phyloP scores from a whole-genome alignment of 140 eudicot genomes.

The Cichorium intybus region DNA sequence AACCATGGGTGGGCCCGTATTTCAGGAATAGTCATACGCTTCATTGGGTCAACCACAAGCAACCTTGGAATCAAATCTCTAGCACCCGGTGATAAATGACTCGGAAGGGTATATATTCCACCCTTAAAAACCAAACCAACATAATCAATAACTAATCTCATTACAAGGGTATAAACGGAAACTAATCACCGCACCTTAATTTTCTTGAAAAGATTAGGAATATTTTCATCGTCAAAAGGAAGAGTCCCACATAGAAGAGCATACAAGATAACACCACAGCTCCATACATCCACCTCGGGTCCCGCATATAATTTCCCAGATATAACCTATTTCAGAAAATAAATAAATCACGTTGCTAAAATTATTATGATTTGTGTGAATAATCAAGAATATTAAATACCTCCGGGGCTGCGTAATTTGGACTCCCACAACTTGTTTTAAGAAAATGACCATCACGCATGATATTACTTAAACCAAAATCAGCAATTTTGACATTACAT shows the following conservation, averaged over 20 bases:
- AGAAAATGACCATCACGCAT: constrained; percentile 75
- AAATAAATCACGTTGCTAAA: neutral
- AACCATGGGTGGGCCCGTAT: constrained; percentile 71
- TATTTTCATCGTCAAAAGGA: constrained; percentile 76
- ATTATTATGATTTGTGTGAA: neutral
- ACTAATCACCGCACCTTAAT: constrained; percentile 45
- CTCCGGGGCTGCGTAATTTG: constrained; percentile 80
- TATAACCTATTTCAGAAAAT: constrained; percentile 38
- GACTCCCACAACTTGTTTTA: constrained; percentile 77
- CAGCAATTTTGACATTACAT: constrained; percentile 61
- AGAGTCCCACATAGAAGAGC: constrained; percentile 77
- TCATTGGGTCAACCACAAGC: constrained; percentile 77
- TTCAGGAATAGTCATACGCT: constrained; percentile 79
- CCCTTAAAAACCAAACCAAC: constrained; percentile 36
- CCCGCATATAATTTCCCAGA: constrained; percentile 76
- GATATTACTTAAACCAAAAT: constrained; percentile 69
- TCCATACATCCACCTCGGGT: constrained; percentile 82
- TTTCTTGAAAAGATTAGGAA: constrained; percentile 66
- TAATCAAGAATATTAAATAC: constrained; percentile 9
- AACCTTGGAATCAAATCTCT: constrained; percentile 75
- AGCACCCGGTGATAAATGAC: constrained; percentile 78
- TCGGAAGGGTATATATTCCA: constrained; percentile 82
- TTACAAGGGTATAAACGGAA: too few species aligned
- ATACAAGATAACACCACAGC: constrained; percentile 76
- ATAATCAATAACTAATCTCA: too few species aligned